phyloP scores from a whole-genome alignment of 495 filamentous ascomycete species.

The Aspergillus olivimuriae region DNA sequence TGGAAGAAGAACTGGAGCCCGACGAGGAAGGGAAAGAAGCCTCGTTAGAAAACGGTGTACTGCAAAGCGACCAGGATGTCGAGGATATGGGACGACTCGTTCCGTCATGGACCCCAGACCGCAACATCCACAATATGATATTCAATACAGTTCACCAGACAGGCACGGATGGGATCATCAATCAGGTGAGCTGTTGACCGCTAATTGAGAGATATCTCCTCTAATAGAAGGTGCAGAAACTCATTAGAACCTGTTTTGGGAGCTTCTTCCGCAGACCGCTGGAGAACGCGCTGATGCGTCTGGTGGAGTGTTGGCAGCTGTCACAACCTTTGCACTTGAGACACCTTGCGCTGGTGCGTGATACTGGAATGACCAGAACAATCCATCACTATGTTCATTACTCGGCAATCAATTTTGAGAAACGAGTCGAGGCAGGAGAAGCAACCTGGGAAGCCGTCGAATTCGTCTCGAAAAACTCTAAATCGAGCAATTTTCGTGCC shows the following conservation, averaged over 20 bases:
- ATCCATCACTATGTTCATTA: slow-evolving; percentile 55
- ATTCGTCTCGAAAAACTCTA: slow-evolving; percentile 32
- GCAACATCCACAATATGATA: slow-evolving; percentile 46
- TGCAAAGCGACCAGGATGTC: slow-evolving; percentile 23
- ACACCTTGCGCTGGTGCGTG: slow-evolving; percentile 57
- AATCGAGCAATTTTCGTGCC: slow-evolving; percentile 20
- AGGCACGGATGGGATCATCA: slow-evolving; percentile 47
- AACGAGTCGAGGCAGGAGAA: slow-evolving; percentile 49
- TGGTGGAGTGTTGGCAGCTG: slow-evolving; percentile 53
- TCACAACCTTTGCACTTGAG: slow-evolving; percentile 59
- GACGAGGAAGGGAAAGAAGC: slow-evolving; percentile 18
- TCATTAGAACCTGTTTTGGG: slow-evolving; percentile 46
- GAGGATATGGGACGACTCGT: slow-evolving; percentile 30
- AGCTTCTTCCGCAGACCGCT: slow-evolving; percentile 51
- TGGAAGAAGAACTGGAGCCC: slow-evolving; percentile 35
- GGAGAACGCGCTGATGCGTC: slow-evolving; percentile 47
- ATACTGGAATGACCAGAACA: slow-evolving; percentile 47
- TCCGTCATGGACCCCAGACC: slow-evolving; percentile 52
- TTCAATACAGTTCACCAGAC: slow-evolving; percentile 45
- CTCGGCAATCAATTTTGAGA: slow-evolving; percentile 47
- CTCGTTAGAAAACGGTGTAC: slow-evolving; percentile 16
- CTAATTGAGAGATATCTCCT: background rate
- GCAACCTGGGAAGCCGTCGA: slow-evolving; percentile 55
- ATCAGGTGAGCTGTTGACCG: slow-evolving; percentile 20
- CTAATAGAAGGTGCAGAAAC: slow-evolving; percentile 23